These are phyloP conservation scores for Phaseolus lunatus DNA, from an alignment of 306 rosid genomes.

Conservation along the genomic window DNA sequence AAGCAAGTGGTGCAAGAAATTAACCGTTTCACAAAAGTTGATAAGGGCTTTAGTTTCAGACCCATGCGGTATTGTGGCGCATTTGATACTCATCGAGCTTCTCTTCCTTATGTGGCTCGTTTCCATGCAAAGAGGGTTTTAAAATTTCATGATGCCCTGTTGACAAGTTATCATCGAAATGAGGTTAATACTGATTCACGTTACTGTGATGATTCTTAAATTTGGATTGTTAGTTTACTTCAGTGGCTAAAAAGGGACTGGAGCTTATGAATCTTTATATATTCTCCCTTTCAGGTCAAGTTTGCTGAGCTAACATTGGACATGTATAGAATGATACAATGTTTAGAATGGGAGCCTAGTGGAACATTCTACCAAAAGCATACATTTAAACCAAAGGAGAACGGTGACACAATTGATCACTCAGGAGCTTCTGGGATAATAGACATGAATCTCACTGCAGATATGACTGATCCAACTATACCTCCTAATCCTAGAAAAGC, in stretches of 20 bases:
- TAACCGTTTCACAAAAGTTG: conserved; percentile 80
- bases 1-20: conserved; percentile 95
- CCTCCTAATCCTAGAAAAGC: conserved; percentile 96
- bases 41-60: conserved; percentile 68
- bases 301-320: conserved; percentile 95
- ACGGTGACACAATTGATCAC: conserved; percentile 70
- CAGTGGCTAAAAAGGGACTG: conserved; percentile 34
- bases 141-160: conserved; percentile 83
- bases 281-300: conserved; percentile 75
- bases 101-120: conserved; percentile 88
- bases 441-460: conserved; percentile 82
- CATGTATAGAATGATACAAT: conserved; percentile 88
- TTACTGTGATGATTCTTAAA: conserved; percentile 32
- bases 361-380: conserved; percentile 79
- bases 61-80: conserved; percentile 80
- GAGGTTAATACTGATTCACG: conserved; percentile 65
- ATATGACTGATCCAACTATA: conserved; percentile 83
- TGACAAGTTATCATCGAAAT: conserved; percentile 89
- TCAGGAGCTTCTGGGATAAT: conserved; percentile 92
- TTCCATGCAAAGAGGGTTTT: conserved; percentile 94
- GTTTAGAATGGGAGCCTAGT: conserved; percentile 98
- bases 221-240: conserved; percentile 22
- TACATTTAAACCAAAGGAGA: conserved; percentile 65
- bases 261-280: conserved; percentile 42
- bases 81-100: conserved; percentile 74